Evolutionary conservation across 495 filamentous ascomycete species (phyloP), one percentile per base, ranked within the genome.

Genomic region (Neurospora tetrasperma): DNA sequence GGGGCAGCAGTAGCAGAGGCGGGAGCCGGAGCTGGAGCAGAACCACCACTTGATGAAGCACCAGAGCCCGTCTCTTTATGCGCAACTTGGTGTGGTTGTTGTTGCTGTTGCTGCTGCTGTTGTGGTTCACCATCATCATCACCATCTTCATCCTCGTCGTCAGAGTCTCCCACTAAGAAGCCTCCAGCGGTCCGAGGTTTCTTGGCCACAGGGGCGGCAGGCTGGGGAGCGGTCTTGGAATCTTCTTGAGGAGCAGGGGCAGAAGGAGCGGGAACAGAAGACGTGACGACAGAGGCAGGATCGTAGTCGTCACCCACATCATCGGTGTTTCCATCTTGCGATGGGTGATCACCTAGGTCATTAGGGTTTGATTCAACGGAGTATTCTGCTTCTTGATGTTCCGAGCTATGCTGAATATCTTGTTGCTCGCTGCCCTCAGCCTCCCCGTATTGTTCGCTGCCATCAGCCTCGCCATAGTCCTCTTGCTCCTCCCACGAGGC

Each of bases 161-260:
- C 90, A 66, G 89, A 90, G 78, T 93, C 91, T 83, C 92, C 92
- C 75, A 90, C 89, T 79, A 93, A 85, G 86, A 95, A 94, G 74
- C 93, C 93, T 76, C 91, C 92, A 74, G 90, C 90, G 46, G 88
- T 93, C 80, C 89, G 90, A 71, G 90, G 86, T 83, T 90, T 91
- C 77, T 85, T 83, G 1, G 79, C 71, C 7, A 78, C 81, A 44
- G 77, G 75, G 73, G 79, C 79, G 27, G 72, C 73, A 48, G 75
- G 73, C 69, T 81, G 80, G 35, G 73, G 75, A 23, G 77, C 75
- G 39, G 81, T 27, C 46, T 54, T 54, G 46, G 46, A 54, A 54
- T 62, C 23, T 62, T 31, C 2, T 62, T 62, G 54, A 62, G 54
- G 54, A 62, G 54, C 23, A 62, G 54, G 23, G 23, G 23, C 44